Percentiles rank a stretch among this genome's conserved stretches.
phyloP scores from a whole-genome alignment of 345 rosid species.

The Populus alba region DNA sequence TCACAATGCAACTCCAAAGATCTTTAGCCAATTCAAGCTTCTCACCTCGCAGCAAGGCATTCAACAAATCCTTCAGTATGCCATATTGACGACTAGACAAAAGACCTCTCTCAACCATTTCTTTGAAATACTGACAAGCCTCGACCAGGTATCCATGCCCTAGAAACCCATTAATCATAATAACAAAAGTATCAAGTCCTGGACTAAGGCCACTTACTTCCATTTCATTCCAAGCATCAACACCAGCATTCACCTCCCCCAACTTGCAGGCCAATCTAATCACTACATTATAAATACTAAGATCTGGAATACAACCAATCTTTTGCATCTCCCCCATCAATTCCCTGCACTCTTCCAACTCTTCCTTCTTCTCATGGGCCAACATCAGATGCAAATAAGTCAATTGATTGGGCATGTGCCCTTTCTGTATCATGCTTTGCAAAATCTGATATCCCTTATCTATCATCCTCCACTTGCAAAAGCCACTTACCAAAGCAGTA shows the following conservation, averaged over 20 bases:
- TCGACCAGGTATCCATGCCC: slow-evolving; percentile 58
- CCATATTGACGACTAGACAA: slow-evolving; percentile 66
- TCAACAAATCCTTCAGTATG: slow-evolving; percentile 61
- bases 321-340: slow-evolving; percentile 57
- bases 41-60: slow-evolving; percentile 56
- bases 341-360: slow-evolving; percentile 62
- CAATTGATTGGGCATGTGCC: slow-evolving; percentile 49
- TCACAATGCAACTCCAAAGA: slow-evolving; percentile 66
- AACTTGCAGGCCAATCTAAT: slow-evolving; percentile 77
- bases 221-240: slow-evolving; percentile 67
- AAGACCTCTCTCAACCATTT: slow-evolving; percentile 75
- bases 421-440: slow-evolving; percentile 56
- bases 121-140: slow-evolving; percentile 70
- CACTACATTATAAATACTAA: slow-evolving; percentile 51
- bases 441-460: slow-evolving; percentile 57
- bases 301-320: slow-evolving; percentile 57
- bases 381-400: slow-evolving; percentile 74
- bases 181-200: slow-evolving; percentile 67
- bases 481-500: slow-evolving; percentile 71
- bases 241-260: slow-evolving; percentile 62
- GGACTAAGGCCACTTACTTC: slow-evolving; percentile 66
- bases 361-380: slow-evolving; percentile 76
- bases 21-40: slow-evolving; percentile 84
- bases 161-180: slow-evolving; percentile 66
- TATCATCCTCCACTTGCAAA: slow-evolving; percentile 69